phyloP scores from a whole-genome alignment of 1,284 basidiomycete genomes.

The Ustilago cynodontis region DNA sequence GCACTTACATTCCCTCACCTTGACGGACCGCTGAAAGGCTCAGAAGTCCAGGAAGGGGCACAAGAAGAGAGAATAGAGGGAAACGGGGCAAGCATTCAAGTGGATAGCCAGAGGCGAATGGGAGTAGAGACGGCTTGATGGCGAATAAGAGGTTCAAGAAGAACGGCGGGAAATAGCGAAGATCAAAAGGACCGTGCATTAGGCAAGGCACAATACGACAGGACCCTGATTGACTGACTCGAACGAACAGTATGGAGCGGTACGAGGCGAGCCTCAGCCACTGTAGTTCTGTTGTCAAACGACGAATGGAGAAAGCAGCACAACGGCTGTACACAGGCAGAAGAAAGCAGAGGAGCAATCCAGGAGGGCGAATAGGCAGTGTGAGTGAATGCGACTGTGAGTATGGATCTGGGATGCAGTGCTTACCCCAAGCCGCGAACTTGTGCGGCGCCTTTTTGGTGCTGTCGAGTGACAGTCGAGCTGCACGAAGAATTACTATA shows the following conservation, averaged over 20 bases:
- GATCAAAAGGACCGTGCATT: conserved; percentile 26
- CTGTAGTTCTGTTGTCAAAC: conserved; percentile 23
- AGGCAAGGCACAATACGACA: conserved; percentile 4
- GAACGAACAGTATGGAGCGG: background rate
- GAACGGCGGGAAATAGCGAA: conserved; percentile 9
- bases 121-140: conserved; percentile 30
- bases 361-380: background rate
- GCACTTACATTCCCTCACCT: background rate
- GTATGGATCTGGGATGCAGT: conserved; percentile 28
- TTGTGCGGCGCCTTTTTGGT: conserved; percentile 17
- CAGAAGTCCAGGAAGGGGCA: conserved; percentile 4
- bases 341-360: background rate
- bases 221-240: conserved; percentile 23
- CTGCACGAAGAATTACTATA: background rate
- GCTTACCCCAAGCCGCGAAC: conserved; percentile 44
- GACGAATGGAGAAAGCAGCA: background rate
- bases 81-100: background rate
- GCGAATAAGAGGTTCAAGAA: conserved; percentile 31
- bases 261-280: conserved; percentile 13
- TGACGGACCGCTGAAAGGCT: background rate
- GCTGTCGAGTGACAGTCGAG: conserved; percentile 18
- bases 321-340: background rate
- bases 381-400: background rate
- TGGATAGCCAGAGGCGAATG: conserved; percentile 1
- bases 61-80: conserved; percentile 19